Percentiles rank a stretch among this genome's conserved stretches.
Conservation (phyloP, 1,284 basidiomycete species). For the Retiboletus flavoniger region DNA sequence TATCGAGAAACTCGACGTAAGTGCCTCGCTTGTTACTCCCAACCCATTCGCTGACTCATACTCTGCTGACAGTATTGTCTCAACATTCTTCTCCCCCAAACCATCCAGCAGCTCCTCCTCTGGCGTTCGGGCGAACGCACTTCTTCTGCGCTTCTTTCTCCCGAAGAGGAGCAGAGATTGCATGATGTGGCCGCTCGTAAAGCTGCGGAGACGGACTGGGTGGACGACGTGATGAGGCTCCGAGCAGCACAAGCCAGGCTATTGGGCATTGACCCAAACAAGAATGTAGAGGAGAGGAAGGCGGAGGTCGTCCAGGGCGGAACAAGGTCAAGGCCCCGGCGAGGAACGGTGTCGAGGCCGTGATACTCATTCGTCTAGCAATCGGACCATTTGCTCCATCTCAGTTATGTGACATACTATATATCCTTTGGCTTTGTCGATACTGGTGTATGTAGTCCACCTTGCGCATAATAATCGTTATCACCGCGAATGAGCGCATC, state of each 20-base stretch:
- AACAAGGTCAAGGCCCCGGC: conserved; percentile 32
- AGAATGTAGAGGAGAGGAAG: conserved; percentile 22
- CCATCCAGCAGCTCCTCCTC: conserved; percentile 63
- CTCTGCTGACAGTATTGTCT: conserved; percentile 55
- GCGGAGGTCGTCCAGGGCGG: conserved; percentile 21
- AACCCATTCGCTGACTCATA: not conserved
- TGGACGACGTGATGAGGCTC: conserved; percentile 56
- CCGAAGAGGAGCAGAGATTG: conserved; percentile 54
- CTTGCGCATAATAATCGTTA: no score
- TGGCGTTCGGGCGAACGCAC: conserved; percentile 63
- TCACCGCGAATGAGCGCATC: not conserved
- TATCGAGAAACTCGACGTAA: conserved; percentile 57
- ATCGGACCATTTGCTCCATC: conserved; percentile 10
- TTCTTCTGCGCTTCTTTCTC: conserved; percentile 45
- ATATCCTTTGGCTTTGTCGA: not conserved
- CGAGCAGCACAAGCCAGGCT: conserved; percentile 39
- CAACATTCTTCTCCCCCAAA: conserved; percentile 66
- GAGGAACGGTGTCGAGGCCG: conserved; percentile 19
- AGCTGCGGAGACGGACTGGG: conserved; percentile 60
- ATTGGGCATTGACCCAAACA: conserved; percentile 21
- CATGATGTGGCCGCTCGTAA: conserved; percentile 49
- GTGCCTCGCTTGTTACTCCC: conserved; percentile 15
- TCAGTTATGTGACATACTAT: conserved; percentile 6
- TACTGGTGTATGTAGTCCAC: not conserved
- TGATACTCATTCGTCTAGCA: conserved; percentile 4